Evolutionary conservation across 2,329 filamentous ascomycete genomes (phyloP), one percentile per base, ranked within the genome.

Genomic region (Aureobasidium namibiae): DNA sequence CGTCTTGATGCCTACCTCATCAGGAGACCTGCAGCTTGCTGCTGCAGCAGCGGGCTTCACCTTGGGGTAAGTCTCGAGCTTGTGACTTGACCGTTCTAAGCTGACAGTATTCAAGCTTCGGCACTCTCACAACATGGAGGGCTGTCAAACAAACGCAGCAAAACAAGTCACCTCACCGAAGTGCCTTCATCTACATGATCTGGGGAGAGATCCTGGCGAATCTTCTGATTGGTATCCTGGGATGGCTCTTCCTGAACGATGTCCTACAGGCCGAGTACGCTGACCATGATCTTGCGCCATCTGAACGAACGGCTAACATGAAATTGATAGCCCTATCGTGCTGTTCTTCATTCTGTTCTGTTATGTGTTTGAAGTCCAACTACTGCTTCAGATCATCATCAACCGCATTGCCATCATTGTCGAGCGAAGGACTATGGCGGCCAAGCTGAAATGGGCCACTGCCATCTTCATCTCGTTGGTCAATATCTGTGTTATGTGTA

Each of bases 201-300:
- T 80, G 77, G 78, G 58, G 73, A 29, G 78, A 80, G 63, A 69
- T 79, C 3, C 1, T 70, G 1, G 74, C 75, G 3, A 78, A 73
- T 11, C 67, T 76, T 11, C 62, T 69, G 9, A 79, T 80, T 67
- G 73, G 70, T 6, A 61, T 77, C 24, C 70, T 78, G 46, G 69
- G 69, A 61, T 74, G 63, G 52, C n/a, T 59, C 5, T 59, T 59
- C 33, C n/a, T 61, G 13, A 59, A 61, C 8, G 56, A 39, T 16
- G 34, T 56, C 23, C 33, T 59, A 6, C 24, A 44, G 1, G 56
- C 56, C 16, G 53, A 44, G 59, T 60, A 56, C 4, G 50, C 48
- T 18, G 11, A 6, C 39, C 14, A 14, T 14, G 1, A 11, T 23
- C n/a, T n/a, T 14, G 9, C 5, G 9, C 2, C 52, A 59, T 42